Conservation (phyloP, 768 basidiomycete species). For the Trametopsis cervina region DNA sequence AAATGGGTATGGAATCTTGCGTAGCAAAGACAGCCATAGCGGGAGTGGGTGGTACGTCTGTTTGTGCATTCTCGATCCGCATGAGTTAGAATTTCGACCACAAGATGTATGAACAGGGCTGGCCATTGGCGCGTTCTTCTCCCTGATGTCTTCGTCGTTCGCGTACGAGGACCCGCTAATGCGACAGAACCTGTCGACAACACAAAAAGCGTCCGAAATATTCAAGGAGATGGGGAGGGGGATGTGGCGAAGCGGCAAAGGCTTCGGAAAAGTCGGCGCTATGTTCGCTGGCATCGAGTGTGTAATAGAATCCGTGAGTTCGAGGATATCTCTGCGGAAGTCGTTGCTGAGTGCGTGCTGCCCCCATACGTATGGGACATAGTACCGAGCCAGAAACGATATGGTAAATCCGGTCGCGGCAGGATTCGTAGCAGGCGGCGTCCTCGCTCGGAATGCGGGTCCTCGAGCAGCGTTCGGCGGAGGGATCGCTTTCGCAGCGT, state of each 20-base stretch:
- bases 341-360: too few species aligned
- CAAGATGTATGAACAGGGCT: slow-evolving; percentile 48
- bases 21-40: slow-evolving; percentile 74
- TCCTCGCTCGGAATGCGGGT: slow-evolving; percentile 83
- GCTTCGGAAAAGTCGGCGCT: slow-evolving; percentile 92
- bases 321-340: too few species aligned
- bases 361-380: too few species aligned
- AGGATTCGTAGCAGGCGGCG: slow-evolving; percentile 83
- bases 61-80: background rate
- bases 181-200: slow-evolving; percentile 54
- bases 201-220: slow-evolving; percentile 77
- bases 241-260: slow-evolving; percentile 87
- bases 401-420: slow-evolving; percentile 85
- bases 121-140: slow-evolving; percentile 91
- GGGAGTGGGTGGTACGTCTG: slow-evolving; percentile 73
- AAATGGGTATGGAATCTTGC: slow-evolving; percentile 79
- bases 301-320: slow-evolving; percentile 85
- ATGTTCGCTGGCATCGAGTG: slow-evolving; percentile 95
- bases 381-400: slow-evolving; percentile 97
- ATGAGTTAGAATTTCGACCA: background rate
- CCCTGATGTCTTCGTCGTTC: slow-evolving; percentile 92
- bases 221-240: slow-evolving; percentile 93
- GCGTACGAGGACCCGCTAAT: slow-evolving; percentile 91
- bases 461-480: slow-evolving; percentile 84
- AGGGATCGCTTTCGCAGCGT: slow-evolving; percentile 87